These are phyloP conservation scores for Dovyalis caffra DNA, from an alignment of 345 rosid genomes.

Conservation along the genomic window DNA sequence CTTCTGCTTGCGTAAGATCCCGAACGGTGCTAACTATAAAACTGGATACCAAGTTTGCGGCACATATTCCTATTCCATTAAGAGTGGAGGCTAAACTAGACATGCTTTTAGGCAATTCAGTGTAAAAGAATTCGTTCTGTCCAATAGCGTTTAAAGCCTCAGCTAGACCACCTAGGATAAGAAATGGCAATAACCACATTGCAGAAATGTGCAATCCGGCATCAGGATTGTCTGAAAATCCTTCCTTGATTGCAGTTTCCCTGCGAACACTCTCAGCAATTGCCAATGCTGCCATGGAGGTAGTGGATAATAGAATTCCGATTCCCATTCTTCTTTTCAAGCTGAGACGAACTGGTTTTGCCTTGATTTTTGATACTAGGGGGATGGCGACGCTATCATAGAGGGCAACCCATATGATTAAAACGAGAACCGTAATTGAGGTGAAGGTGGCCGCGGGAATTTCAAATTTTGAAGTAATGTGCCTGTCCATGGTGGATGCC, in stretches of 20 bases:
- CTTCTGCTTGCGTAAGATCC: slow-evolving; percentile 37
- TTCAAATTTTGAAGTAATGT: slow-evolving; percentile 52
- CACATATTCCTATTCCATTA: slow-evolving; percentile 61
- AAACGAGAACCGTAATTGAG: slow-evolving; percentile 47
- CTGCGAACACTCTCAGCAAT: slow-evolving; percentile 56
- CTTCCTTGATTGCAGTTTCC: too few relatives aligned
- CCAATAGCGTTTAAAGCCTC: slow-evolving; percentile 73
- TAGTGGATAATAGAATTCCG: slow-evolving; percentile 52
- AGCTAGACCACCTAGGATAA: slow-evolving; percentile 58
- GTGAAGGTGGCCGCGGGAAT: slow-evolving; percentile 72
- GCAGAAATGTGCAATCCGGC: slow-evolving; percentile 61
- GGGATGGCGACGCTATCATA: slow-evolving; percentile 75
- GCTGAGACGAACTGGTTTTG: slow-evolving; percentile 49
- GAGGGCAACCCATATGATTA: slow-evolving; percentile 52
- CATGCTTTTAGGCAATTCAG: slow-evolving; percentile 79
- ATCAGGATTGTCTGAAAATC: slow-evolving; percentile 32
- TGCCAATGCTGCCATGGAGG: slow-evolving; percentile 65
- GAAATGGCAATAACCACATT: slow-evolving; percentile 73
- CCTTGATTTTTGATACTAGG: slow-evolving; percentile 56
- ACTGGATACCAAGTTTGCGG: slow-evolving; percentile 62
- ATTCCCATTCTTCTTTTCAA: slow-evolving; percentile 70
- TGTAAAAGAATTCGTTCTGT: slow-evolving; percentile 73
- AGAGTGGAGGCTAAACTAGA: slow-evolving; percentile 66
- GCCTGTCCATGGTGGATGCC: slow-evolving; percentile 72
- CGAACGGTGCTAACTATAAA: slow-evolving; percentile 43